phyloP scores from a whole-genome alignment of 2,329 filamentous ascomycete species.

The Scopulariopsis brevicaulis region DNA sequence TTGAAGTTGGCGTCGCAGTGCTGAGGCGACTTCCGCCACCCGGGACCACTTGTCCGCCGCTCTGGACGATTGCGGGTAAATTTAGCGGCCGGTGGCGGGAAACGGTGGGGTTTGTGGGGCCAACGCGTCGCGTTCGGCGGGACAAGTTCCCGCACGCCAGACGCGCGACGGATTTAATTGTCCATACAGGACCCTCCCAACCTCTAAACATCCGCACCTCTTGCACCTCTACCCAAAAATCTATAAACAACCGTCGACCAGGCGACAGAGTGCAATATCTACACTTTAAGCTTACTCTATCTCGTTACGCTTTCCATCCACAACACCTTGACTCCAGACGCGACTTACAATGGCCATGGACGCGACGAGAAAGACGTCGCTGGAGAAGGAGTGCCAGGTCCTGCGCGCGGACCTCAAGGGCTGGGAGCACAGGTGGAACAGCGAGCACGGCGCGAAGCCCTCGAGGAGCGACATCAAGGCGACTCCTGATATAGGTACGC shows the following conservation, averaged over 20 bases:
- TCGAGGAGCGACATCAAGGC: constrained; percentile 65
- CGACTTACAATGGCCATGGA: constrained; percentile 27
- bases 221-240: background rate
- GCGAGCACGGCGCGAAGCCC: constrained; percentile 57
- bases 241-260: background rate
- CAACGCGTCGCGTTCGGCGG: background rate
- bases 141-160: background rate
- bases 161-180: background rate
- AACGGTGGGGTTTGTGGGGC: background rate
- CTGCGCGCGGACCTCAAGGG: constrained; percentile 61
- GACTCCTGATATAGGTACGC: constrained; percentile 54
- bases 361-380: constrained; percentile 26
- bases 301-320: background rate
- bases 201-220: background rate
- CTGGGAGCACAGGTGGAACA: constrained; percentile 62
- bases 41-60: background rate
- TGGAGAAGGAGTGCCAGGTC: constrained; percentile 36
- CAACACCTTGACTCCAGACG: background rate
- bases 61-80: background rate
- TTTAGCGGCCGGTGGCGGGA: background rate
- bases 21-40: background rate
- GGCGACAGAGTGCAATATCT: background rate
- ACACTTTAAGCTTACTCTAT: background rate
- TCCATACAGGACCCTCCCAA: background rate
- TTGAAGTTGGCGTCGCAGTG: background rate